Evolutionary conservation across 2,329 filamentous ascomycete genomes (phyloP).

Genomic region (Emericellopsis cladophorae): DNA sequence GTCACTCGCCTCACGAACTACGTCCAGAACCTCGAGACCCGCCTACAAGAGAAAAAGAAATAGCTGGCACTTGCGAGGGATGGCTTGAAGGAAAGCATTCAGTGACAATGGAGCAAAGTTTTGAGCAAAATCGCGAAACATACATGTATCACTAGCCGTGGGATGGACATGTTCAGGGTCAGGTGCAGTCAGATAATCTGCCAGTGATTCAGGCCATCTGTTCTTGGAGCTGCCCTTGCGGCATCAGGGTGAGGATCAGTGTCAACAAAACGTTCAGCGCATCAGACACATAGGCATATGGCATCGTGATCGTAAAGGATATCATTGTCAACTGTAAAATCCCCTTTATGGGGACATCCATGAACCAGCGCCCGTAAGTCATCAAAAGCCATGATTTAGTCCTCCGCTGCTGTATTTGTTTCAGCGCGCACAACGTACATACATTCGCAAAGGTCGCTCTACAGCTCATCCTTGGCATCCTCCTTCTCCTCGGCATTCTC

Average conservation of each 20-base stretch:
- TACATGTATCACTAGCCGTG: too few relatives aligned
- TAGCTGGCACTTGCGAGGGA: conserved; percentile 14
- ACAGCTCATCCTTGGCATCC: conserved; percentile 57
- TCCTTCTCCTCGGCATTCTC: conserved; percentile 34
- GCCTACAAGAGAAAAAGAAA: conserved; percentile 63
- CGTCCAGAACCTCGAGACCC: conserved; percentile 69
- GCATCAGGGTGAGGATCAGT: too few relatives aligned
- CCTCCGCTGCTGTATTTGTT: conserved; percentile 11
- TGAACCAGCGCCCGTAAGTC: conserved; percentile 19
- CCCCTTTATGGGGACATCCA: conserved; percentile 2
- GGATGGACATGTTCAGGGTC: too few relatives aligned
- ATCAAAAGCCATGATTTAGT: conserved; percentile 7
- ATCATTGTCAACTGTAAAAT: conserved; percentile 1
- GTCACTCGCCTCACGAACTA: conserved; percentile 80
- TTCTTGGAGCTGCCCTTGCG: too few relatives aligned
- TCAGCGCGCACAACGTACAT: conserved; percentile 7
- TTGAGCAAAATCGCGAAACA: too few relatives aligned
- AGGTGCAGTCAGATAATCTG: too few relatives aligned
- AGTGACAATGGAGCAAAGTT: too few relatives aligned
- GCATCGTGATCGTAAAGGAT: neutral
- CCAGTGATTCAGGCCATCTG: too few relatives aligned
- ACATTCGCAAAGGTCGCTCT: conserved; percentile 24
- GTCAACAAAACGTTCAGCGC: neutral
- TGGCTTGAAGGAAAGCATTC: too few relatives aligned
- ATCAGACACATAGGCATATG: neutral